Evolutionary conservation across 2,329 filamentous ascomycete species (phyloP).

Genomic region (Mariannaea elegans): DNA sequence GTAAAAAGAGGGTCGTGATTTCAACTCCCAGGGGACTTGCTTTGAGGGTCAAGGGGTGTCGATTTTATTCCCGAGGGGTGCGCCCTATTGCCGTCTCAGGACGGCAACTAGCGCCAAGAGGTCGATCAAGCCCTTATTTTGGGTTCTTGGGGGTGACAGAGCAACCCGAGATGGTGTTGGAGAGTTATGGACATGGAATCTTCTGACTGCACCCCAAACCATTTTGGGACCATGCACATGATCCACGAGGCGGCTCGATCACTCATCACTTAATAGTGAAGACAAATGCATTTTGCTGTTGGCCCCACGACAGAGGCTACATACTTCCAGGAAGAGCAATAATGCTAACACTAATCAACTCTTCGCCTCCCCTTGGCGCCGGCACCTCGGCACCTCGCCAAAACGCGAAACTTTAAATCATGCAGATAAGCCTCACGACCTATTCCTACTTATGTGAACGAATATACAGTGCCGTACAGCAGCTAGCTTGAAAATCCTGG

Average conservation of each 20-base stretch:
- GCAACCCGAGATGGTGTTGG: not conserved
- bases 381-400: conserved; percentile 16
- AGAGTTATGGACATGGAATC: no score
- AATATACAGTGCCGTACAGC: not conserved
- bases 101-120: conserved; percentile 24
- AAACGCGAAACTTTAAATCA: conserved; percentile 17
- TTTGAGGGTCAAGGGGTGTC: not conserved
- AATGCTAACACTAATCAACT: not conserved
- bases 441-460: not conserved
- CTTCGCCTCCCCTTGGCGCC: conserved; percentile 7
- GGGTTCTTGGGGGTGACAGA: conserved; percentile 8
- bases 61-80: conserved; percentile 28
- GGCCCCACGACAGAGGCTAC: no score
- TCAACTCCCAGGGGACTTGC: not conserved
- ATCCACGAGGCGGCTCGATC: no score
- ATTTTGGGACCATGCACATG: no score
- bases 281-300: no score
- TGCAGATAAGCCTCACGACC: not conserved
- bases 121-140: conserved; percentile 32
- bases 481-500: no score
- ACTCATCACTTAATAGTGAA: no score
- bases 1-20: not conserved
- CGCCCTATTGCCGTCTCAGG: conserved; percentile 30
- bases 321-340: not conserved
- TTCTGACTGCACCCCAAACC: no score